These are phyloP conservation scores for Scutellaria barbata DNA, from an alignment of 257 asterid genomes.

Conservation along the genomic window DNA sequence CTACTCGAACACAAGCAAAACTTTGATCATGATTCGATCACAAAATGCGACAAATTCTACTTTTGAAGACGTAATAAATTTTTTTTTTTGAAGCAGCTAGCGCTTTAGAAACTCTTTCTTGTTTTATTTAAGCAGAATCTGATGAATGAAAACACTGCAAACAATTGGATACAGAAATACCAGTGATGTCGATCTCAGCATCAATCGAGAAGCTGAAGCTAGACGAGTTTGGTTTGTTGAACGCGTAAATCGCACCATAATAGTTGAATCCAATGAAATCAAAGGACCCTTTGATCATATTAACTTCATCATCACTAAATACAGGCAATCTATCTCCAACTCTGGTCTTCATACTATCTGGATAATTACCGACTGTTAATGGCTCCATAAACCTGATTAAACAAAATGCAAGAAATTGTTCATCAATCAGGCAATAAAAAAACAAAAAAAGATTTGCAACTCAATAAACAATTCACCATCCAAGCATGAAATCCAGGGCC, in stretches of 20 bases:
- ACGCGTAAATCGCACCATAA: conserved; percentile 50
- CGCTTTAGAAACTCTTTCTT: background rate
- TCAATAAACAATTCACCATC: conserved; percentile 50
- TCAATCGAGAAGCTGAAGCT: conserved; percentile 42
- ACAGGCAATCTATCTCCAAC: conserved; percentile 45
- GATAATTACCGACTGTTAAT: conserved; percentile 46
- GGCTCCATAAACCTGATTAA: conserved; percentile 51
- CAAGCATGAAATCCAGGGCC: conserved; percentile 68
- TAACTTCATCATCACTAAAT: conserved; percentile 33
- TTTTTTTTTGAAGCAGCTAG: too few relatives aligned
- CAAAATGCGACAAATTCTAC: too few relatives aligned
- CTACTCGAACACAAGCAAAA: conserved; percentile 24
- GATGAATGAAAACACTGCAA: background rate
- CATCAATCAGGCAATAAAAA: background rate
- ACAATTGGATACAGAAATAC: conserved; percentile 8
- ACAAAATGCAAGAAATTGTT: background rate
- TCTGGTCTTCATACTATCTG: conserved; percentile 44
- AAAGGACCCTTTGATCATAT: conserved; percentile 46
- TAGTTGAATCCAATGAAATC: conserved; percentile 58
- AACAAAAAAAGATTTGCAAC: background rate
- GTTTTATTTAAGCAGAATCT: too few relatives aligned
- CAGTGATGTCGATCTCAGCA: conserved; percentile 42
- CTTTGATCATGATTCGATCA: background rate
- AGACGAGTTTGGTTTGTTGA: conserved; percentile 42
- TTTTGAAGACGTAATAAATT: too few relatives aligned